A percentile compares a stretch with the other conserved stretches of the same genome.
phyloP scores from a whole-genome alignment of 495 filamentous ascomycete genomes.

The Hypoxylon lenormandii region DNA sequence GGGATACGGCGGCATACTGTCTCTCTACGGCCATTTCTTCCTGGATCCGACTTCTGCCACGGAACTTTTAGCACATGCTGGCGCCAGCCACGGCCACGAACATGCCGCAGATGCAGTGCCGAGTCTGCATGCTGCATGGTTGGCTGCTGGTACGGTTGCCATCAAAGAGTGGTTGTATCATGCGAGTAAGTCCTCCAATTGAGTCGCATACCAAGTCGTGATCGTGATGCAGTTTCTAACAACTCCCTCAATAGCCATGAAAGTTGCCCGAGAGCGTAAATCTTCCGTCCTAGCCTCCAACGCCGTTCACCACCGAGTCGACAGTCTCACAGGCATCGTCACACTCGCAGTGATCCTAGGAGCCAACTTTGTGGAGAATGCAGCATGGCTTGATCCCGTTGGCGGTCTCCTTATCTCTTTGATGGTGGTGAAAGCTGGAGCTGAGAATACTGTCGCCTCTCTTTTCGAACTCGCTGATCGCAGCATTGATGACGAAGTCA shows the following conservation, averaged over 20 bases:
- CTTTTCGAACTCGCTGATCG: slow-evolving; percentile 89
- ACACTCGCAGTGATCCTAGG: slow-evolving; percentile 87
- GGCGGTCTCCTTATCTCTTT: slow-evolving; percentile 89
- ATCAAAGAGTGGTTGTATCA: slow-evolving; percentile 97
- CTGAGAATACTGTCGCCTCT: slow-evolving; percentile 82
- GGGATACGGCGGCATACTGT: slow-evolving; percentile 80
- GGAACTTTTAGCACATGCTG: slow-evolving; percentile 67
- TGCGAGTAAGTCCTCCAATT: slow-evolving; percentile 75
- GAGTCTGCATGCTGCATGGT: slow-evolving; percentile 91
- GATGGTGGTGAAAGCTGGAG: slow-evolving; percentile 92
- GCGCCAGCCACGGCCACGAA: slow-evolving; percentile 68
- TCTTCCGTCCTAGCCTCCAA: slow-evolving; percentile 97
- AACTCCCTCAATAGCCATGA: slow-evolving; percentile 75
- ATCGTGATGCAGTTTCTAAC: slow-evolving; percentile 22
- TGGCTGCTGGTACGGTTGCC: slow-evolving; percentile 89
- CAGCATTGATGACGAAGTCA: slow-evolving; percentile 86
- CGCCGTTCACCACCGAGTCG: slow-evolving; percentile 93
- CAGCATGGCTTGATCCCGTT: slow-evolving; percentile 93
- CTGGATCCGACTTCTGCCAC: slow-evolving; percentile 72
- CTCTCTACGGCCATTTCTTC: slow-evolving; percentile 83
- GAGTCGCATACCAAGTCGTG: background rate
- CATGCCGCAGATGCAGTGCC: slow-evolving; percentile 76
- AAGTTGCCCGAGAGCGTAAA: slow-evolving; percentile 92
- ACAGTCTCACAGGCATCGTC: slow-evolving; percentile 92
- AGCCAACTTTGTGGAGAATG: slow-evolving; percentile 84